These are phyloP conservation scores for Chaetomiaceae sp. DNA, from an alignment of 2,329 filamentous ascomycete species.

Conservation along the genomic window DNA sequence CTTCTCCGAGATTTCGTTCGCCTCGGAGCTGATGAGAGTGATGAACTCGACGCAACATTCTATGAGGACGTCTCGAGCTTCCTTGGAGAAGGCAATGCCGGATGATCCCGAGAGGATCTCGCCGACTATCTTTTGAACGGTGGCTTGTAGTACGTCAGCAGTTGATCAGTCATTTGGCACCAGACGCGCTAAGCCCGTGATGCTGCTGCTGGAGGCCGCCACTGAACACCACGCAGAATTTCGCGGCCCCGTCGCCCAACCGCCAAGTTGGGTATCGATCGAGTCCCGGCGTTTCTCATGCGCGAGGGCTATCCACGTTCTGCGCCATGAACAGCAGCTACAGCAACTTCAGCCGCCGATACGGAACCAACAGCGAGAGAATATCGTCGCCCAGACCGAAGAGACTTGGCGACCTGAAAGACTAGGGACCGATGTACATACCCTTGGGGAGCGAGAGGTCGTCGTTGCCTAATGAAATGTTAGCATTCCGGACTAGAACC, in stretches of 20 bases:
- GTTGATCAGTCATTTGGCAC: neutral
- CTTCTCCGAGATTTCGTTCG: constrained; percentile 97
- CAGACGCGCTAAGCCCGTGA: neutral
- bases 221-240: neutral
- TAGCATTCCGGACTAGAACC: constrained; percentile 24
- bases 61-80: constrained; percentile 90
- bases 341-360: constrained; percentile 5
- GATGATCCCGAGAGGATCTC: constrained; percentile 77
- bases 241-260: neutral
- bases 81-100: constrained; percentile 86
- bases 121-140: constrained; percentile 80
- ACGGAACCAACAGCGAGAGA: constrained; percentile 2
- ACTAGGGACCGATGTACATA: constrained; percentile 31
- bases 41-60: constrained; percentile 99
- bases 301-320: neutral
- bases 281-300: neutral
- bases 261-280: neutral
- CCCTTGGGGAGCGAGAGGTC: constrained; percentile 62
- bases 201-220: neutral
- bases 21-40: constrained; percentile 95
- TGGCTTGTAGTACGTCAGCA: constrained; percentile 45
- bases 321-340: constrained; percentile 3
- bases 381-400: neutral
- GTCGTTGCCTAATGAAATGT: constrained; percentile 48
- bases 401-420: neutral